Evolutionary conservation across 225 moss, liverwort and hornwort genomes (phyloP), one percentile per base, ranked within the genome.

Genomic region (Lunularia cruciata): DNA sequence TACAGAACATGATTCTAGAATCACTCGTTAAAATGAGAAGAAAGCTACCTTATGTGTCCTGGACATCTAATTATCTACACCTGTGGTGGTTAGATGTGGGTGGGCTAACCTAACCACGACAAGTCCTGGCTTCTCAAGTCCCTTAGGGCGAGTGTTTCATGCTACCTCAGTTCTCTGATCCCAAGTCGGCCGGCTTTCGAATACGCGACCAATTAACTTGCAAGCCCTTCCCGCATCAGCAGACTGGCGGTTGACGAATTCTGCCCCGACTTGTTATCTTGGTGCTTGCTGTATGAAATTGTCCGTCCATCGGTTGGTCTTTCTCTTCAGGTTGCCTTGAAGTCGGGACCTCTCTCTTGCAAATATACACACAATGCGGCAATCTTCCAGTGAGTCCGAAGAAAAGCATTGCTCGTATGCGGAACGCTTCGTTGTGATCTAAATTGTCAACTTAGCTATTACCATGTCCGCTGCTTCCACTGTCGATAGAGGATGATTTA

Each of bases 401-500:
- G 34, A 3, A 15, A 7, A 43, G 15, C 12, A 15, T 43, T 43
- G 9, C 9, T 7, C 43, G 43, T 15, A 43, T 7, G 43, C 7
- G 9, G 43, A 43, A 15, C 7, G 15, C 43, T 15, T 7, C 12
- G 43, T n/a, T 43, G 43, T 43, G 9, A 15, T 43, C 43, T 5
- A 26, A 20, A 53, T 36, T 60, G 1, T 8, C n/a, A 22, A 49
- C 5, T 64, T 52, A 76, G 59, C 57, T 51, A 43, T 70, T 57
- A 25, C 81, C 69, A 31, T 76, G 51, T 54, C 81, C 81, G 26
- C 77, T 77, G 71, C 81, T 82, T 28, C 81, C 81, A 45, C 81
- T 82, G 77, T 82, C 81, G 32, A 82, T 75, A 8, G 81, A 82
- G 18, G 81, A 82, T 3, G 81, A 82, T 55, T 82, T 82, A 15